Conservation (phyloP, 768 basidiomycete species). For the Mycena sanguinolenta region DNA sequence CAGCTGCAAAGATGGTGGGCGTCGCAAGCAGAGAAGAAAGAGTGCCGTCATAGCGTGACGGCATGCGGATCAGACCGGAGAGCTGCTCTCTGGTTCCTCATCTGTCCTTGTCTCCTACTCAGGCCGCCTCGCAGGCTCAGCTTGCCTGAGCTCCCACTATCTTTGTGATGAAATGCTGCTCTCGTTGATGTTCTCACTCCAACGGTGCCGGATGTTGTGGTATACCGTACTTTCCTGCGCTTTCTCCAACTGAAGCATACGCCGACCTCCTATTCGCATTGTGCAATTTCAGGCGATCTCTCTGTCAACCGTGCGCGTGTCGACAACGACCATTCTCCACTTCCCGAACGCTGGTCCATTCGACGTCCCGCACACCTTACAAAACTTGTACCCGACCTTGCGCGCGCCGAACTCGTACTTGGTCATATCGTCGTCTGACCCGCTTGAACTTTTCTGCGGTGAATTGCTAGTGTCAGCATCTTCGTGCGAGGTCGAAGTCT, state of each 20-base stretch:
- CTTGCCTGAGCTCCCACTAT: too few species aligned
- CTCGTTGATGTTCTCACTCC: too few species aligned
- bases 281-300: background rate
- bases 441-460: constrained; percentile 15
- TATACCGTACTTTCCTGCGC: too few species aligned
- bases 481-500: too few species aligned
- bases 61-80: too few species aligned
- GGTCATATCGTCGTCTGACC: constrained; percentile 20
- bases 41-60: too few species aligned
- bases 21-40: constrained; percentile 3
- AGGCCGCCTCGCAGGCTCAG: too few species aligned
- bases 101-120: too few species aligned
- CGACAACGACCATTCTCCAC: constrained; percentile 7
- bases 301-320: constrained; percentile 25
- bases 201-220: too few species aligned
- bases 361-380: constrained; percentile 11
- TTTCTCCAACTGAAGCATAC: too few species aligned
- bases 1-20: constrained; percentile 3
- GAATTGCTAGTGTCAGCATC: background rate
- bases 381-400: constrained; percentile 16
- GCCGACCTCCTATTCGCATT: background rate
- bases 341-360: constrained; percentile 15
- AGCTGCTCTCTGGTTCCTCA: too few species aligned
- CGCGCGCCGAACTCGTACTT: constrained; percentile 1
- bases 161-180: too few species aligned